These are phyloP conservation scores for Globisporangium camurandrum DNA, from an alignment of 352 stramenopile genomes.

Conservation along the genomic window DNA sequence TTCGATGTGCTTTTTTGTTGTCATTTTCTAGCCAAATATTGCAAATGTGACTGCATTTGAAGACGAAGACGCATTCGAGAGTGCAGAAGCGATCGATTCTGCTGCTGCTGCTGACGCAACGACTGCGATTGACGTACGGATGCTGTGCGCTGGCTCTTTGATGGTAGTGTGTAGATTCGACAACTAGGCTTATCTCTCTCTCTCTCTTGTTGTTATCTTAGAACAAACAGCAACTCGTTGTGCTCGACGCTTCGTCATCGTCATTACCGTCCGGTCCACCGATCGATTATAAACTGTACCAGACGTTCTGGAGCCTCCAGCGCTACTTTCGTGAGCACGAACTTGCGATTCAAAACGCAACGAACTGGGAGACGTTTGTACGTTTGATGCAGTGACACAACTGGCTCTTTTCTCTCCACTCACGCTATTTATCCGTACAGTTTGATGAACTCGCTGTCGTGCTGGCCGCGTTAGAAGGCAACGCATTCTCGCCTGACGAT, in stretches of 20 bases:
- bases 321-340: conserved; percentile 77
- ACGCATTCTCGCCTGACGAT: conserved; percentile 79
- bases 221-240: no score
- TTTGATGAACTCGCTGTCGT: conserved; percentile 73
- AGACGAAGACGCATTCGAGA: conserved; percentile 69
- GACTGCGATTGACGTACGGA: conserved; percentile 22
- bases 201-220: not conserved
- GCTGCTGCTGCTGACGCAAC: conserved; percentile 21
- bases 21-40: conserved; percentile 72
- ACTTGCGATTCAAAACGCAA: conserved; percentile 45
- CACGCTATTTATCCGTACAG: conserved; percentile 16
- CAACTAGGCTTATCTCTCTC: not conserved
- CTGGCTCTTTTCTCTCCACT: no score
- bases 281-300: conserved; percentile 89
- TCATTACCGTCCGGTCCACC: no score
- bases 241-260: no score
- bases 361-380: conserved; percentile 83
- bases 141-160: not conserved
- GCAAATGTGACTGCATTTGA: conserved; percentile 76
- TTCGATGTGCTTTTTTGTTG: no score
- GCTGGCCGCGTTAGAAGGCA: conserved; percentile 76
- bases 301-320: conserved; percentile 88
- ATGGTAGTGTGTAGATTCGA: not conserved
- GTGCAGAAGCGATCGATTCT: conserved; percentile 44
- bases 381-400: conserved; percentile 11